Percentiles rank a stretch among this genome's conserved stretches.
phyloP scores from a whole-genome alignment of 495 filamentous ascomycete genomes.

The Glarea lozoyensis region DNA sequence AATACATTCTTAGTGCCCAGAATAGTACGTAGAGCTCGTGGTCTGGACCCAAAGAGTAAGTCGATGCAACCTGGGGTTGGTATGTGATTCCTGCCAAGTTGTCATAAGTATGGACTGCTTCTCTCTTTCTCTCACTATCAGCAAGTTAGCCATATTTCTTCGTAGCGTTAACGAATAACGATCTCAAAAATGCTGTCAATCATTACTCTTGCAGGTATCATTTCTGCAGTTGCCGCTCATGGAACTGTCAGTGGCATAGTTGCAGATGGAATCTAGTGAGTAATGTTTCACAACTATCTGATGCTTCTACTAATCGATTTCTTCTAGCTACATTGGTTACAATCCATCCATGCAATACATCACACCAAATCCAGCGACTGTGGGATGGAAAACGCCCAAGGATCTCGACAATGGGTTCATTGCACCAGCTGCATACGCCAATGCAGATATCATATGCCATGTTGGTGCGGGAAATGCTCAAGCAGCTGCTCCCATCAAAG shows the following conservation, averaged over 20 bases:
- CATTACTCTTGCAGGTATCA: constrained; percentile 20
- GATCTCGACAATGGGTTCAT: constrained; percentile 55
- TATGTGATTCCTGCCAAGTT: no score
- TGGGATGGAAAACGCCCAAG: constrained; percentile 42
- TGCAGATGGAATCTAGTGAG: constrained; percentile 45
- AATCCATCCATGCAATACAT: constrained; percentile 28
- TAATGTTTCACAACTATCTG: not conserved
- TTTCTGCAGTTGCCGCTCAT: constrained; percentile 41
- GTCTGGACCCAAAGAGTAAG: no score
- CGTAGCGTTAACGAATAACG: not conserved
- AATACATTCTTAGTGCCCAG: no score
- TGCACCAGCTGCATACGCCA: constrained; percentile 32
- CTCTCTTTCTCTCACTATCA: not conserved
- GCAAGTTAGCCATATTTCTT: not conserved
- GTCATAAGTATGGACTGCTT: not conserved
- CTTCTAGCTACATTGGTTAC: constrained; percentile 23
- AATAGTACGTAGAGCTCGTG: no score
- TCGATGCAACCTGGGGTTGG: no score
- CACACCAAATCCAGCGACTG: constrained; percentile 35
- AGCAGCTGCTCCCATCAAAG: constrained; percentile 31
- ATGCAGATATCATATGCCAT: constrained; percentile 44
- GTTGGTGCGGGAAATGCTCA: constrained; percentile 28
- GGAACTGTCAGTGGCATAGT: constrained; percentile 51
- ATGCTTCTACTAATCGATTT: not conserved
- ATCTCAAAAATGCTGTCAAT: constrained; percentile 4